These are phyloP conservation scores for Strobilomyces confusus DNA, from an alignment of 768 basidiomycete genomes.

Conservation along the genomic window DNA sequence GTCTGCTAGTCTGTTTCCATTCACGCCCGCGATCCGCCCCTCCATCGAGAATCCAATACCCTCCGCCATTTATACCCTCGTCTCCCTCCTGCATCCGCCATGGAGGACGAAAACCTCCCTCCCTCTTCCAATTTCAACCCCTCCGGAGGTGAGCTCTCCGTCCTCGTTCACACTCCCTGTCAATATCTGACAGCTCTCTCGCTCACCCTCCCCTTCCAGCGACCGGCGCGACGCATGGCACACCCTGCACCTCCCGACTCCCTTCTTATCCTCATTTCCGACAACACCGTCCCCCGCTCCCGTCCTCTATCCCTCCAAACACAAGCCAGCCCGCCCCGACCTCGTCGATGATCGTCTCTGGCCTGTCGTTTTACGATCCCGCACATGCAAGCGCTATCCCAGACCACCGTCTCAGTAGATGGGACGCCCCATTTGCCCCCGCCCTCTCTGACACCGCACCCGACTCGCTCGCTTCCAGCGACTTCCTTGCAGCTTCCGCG, in stretches of 20 bases:
- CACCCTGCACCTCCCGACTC: not conserved
- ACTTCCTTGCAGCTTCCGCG: not conserved
- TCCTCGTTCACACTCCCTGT: slow-evolving; percentile 13
- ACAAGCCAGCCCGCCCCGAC: no score
- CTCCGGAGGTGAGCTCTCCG: slow-evolving; percentile 28
- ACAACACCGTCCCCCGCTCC: not conserved
- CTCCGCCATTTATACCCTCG: not conserved
- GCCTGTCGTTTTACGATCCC: slow-evolving; percentile 52
- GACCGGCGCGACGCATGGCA: slow-evolving; percentile 1
- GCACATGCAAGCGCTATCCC: slow-evolving; percentile 32
- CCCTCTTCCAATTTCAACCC: slow-evolving; percentile 8
- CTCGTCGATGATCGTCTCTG: slow-evolving; percentile 49
- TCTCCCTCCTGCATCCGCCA: slow-evolving; percentile 14
- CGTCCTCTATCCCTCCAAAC: not conserved
- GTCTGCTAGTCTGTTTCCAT: slow-evolving; percentile 4
- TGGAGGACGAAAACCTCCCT: slow-evolving; percentile 17
- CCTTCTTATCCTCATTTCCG: not conserved
- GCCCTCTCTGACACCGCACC: slow-evolving; percentile 4
- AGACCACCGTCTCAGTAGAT: slow-evolving; percentile 41
- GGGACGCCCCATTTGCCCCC: slow-evolving; percentile 15
- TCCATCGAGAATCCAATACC: slow-evolving; percentile 13
- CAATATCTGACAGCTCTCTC: slow-evolving; percentile 10
- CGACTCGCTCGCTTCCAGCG: not conserved
- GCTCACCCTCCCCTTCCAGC: slow-evolving; percentile 10
- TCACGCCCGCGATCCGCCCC: slow-evolving; percentile 10